Evolutionary conservation across 2,329 filamentous ascomycete species (phyloP), one percentile per base, ranked within the genome.

Genomic region (Alternaria consortialis): DNA sequence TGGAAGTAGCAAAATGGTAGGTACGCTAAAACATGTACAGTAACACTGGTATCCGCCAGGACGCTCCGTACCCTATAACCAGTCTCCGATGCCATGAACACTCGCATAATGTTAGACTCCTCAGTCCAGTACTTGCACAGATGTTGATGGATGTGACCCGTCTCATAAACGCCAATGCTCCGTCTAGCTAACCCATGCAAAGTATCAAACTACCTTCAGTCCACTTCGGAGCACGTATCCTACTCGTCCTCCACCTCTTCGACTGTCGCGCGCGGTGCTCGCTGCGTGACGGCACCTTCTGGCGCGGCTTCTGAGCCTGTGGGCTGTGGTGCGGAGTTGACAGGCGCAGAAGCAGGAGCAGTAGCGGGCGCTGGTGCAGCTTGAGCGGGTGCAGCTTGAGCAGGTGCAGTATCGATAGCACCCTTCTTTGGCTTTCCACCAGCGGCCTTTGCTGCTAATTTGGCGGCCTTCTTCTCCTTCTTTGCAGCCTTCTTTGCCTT

Each of bases 401-500:
- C 65, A 58, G 58, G 73, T 60, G 48, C 62, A 27, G 74, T 62
- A 11, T 78, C 72, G 46, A 70, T 55, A n/a, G 67, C 72, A 58
- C 78, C 72, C 53, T 76, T 76, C 62, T 78, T 78, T 32, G 70
- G 48, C 15, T 71, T 74, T 43, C 72, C 72, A 57, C 66, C 67
- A 32, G 72, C 73, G 20, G 73, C 72, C 60, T 74, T 74, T 32
- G 73, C 71, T 9, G 62, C 62, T 66, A 67, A 50, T 63, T 78
- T 76, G 36, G 76, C 70, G 5, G 72, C 73, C 51, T 78, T 79
- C 60, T 75, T 76, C 50, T 75, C 70, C 58, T 76, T 77, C 68
- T 80, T 81, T 39, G 76, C 75, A n/a, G 71, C 58, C 70, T 83
- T 83, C 69, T 82, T 81, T 53, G 78, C 75, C 62, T 81, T 80